A percentile compares a stretch with the other conserved stretches of the same genome.
phyloP scores from a whole-genome alignment of 495 filamentous ascomycete genomes.

The Parachaetomium inaequale region DNA sequence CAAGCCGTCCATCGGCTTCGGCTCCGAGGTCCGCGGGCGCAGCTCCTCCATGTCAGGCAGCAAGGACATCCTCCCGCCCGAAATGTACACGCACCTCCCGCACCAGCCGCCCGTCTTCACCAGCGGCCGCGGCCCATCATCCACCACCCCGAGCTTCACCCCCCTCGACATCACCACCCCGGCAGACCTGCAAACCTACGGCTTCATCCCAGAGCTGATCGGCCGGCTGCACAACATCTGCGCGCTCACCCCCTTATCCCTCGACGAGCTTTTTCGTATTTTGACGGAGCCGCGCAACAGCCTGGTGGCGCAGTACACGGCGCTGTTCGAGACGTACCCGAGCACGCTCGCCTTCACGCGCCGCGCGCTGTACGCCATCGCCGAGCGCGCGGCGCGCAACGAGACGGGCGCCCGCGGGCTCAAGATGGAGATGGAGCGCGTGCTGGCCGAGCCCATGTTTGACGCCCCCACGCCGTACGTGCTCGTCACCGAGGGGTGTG shows the following conservation, averaged over 20 bases:
- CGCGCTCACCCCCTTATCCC: conserved; percentile 75
- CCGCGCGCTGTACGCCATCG: conserved; percentile 72
- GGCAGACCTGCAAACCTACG: conserved; percentile 81
- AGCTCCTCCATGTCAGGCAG: conserved; percentile 28
- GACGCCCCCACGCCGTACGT: conserved; percentile 68
- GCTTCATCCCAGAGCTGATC: conserved; percentile 91
- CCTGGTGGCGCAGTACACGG: conserved; percentile 77
- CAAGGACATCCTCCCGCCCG: conserved; percentile 40
- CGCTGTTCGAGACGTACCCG: conserved; percentile 77
- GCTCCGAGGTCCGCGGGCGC: conserved; percentile 64
- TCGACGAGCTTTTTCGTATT: conserved; percentile 74
- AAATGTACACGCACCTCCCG: conserved; percentile 43
- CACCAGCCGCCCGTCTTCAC: conserved; percentile 42
- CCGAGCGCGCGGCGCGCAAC: conserved; percentile 65
- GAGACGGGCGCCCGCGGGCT: conserved; percentile 85
- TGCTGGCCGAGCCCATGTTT: conserved; percentile 88
- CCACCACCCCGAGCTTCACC: conserved; percentile 52
- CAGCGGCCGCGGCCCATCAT: not conserved
- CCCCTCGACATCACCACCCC: conserved; percentile 78
- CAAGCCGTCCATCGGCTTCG: conserved; percentile 88
- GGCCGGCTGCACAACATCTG: conserved; percentile 86
- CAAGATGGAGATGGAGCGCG: conserved; percentile 82
- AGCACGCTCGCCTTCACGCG: conserved; percentile 82
- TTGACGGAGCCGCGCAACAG: conserved; percentile 89
- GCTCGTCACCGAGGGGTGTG: conserved; percentile 72